Conservation (phyloP, 2,329 filamentous ascomycete genomes). For the Neofusicoccum parvum region DNA sequence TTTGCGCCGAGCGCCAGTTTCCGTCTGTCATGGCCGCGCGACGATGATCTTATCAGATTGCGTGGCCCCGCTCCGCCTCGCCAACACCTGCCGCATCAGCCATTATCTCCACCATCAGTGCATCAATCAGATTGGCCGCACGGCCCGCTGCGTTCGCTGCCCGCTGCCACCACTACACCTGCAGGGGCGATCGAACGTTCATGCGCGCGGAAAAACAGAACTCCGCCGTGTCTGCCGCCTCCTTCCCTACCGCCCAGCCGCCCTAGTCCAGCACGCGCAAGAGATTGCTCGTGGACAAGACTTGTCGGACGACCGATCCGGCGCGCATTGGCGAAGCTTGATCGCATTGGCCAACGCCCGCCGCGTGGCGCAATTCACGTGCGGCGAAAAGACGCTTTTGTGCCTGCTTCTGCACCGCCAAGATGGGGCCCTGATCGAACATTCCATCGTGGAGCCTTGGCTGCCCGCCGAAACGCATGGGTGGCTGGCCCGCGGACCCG, state of each 20-base stretch:
- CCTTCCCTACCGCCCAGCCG: background rate
- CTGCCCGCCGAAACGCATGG: background rate
- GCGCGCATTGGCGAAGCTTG: background rate
- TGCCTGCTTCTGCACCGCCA: background rate
- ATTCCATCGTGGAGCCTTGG: background rate
- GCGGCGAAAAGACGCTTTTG: background rate
- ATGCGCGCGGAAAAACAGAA: background rate
- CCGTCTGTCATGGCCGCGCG: background rate
- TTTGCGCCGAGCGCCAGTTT: background rate
- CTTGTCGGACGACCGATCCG: background rate
- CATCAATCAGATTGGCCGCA: slow-evolving; percentile 1
- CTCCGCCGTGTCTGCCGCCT: no score
- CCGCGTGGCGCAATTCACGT: background rate
- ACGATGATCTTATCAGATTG: slow-evolving; percentile 5
- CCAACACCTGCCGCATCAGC: background rate
- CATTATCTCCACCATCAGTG: slow-evolving; percentile 1
- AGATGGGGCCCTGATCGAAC: background rate
- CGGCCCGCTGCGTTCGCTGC: background rate
- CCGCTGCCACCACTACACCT: background rate
- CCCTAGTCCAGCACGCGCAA: no score
- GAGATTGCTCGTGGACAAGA: background rate
- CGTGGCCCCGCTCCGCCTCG: background rate
- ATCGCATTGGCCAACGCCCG: background rate
- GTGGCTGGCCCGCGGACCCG: no score
- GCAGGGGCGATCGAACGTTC: background rate